phyloP scores from a whole-genome alignment of 495 filamentous ascomycete species.

The Hypoxylon intermedium region DNA sequence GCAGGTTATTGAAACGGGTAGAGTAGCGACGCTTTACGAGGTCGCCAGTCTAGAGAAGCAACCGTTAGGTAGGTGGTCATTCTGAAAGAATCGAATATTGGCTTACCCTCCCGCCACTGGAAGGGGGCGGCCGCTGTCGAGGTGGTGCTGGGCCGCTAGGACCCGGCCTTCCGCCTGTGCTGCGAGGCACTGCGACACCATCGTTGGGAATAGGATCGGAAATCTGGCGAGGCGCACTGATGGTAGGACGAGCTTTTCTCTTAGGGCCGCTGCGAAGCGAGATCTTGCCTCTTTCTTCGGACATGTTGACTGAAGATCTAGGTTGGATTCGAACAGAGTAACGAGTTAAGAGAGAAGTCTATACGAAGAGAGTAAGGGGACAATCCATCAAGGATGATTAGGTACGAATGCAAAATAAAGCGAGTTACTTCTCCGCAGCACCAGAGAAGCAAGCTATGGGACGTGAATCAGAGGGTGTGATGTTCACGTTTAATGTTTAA shows the following conservation, averaged over 20 bases:
- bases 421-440: too few species aligned
- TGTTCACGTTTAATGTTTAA: too few species aligned
- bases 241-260: constrained; percentile 75
- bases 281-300: constrained; percentile 75
- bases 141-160: constrained; percentile 42
- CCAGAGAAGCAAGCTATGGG: too few species aligned
- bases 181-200: constrained; percentile 41
- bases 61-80: not conserved
- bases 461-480: too few species aligned
- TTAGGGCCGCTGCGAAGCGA: constrained; percentile 83
- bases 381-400: constrained; percentile 18
- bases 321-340: not conserved
- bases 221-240: constrained; percentile 86
- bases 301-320: constrained; percentile 46
- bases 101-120: constrained; percentile 51
- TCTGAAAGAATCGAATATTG: too few species aligned
- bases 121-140: constrained; percentile 52
- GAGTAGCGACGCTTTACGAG: constrained; percentile 95
- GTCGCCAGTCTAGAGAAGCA: constrained; percentile 69
- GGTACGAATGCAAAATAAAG: too few species aligned
- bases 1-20: constrained; percentile 81
- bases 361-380: too few species aligned
- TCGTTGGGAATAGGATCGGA: constrained; percentile 65
- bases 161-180: constrained; percentile 44
- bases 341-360: constrained; percentile 3